Evolutionary conservation across 2,329 filamentous ascomycete species (phyloP), one percentile per base, ranked within the genome.

Genomic region (Xylariomycetidae sp.): DNA sequence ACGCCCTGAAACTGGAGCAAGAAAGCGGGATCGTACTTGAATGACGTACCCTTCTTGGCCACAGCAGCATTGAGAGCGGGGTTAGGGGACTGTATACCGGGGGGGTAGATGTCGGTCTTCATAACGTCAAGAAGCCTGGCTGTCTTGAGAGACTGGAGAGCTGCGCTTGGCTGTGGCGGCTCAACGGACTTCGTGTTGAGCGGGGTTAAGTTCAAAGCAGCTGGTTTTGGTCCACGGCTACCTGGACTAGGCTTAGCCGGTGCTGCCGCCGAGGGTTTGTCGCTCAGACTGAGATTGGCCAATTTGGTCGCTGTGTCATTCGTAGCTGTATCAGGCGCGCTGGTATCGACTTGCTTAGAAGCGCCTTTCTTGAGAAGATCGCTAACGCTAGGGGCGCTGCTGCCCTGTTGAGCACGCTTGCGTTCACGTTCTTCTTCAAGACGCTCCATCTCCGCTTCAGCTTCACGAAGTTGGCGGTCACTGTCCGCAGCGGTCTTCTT

Each of bases 11-110:
- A 98, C 58, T 98, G 92, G 18, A 98, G 73, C 64, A 98, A 69
- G 71, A 98, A 98, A 51, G 84, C 82, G 53, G 89, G 86, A 64
- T 97, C 88, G 62, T 98, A 98, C 61, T 94, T 89, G 70, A 94
- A 94, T 26, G 80, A 82, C 60, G 80, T 84, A 40, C 79, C 80
- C 67, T 89, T 90, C 61, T 84, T 86, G 20, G 77, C 72, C 17
- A 87, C 84, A 12, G 84, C 84, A 25, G 76, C 70, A 61, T 97
- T 98, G 45, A 96, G 67, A 3, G 90, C 86, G 9, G 90, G 88
- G 64, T 96, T 97, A 6, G 92, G 92, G 16, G 89, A 95, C 41
- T 74, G 77, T 58, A 97, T 84, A 34, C 86, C 85, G 4, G 77
- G 67, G 12, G 92, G 90, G 59, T 98, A 98, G 25, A 83, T 75